These are phyloP conservation scores for Diplodia mutila DNA, from an alignment of 2,329 filamentous ascomycete species.

Conservation along the genomic window DNA sequence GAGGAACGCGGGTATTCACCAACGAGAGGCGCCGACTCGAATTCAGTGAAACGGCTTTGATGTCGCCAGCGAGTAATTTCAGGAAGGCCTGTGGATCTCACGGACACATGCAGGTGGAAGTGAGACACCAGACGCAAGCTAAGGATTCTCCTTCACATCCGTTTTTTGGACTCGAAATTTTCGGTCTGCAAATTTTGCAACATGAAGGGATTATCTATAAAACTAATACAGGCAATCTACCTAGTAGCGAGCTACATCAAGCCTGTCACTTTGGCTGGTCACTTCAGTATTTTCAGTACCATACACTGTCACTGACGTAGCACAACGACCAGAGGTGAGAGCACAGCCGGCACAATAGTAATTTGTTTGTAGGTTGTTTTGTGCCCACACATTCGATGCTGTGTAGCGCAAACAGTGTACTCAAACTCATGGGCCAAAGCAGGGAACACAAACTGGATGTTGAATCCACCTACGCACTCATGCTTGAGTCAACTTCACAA, in stretches of 20 bases:
- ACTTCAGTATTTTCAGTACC: background rate
- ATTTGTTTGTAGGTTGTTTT: background rate
- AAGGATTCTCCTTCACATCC: background rate
- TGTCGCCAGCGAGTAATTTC: background rate
- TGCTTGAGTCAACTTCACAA: background rate
- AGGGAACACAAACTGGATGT: background rate
- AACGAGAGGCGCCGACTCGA: background rate
- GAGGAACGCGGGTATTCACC: background rate
- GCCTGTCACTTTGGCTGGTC: background rate
- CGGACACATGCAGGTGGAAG: background rate
- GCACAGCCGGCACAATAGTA: background rate
- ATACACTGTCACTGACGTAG: background rate
- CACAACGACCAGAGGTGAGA: background rate
- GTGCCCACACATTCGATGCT: background rate
- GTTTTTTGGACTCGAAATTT: too few relatives aligned
- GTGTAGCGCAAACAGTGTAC: background rate
- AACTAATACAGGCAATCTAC: background rate
- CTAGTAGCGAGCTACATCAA: too few relatives aligned
- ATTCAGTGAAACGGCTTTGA: background rate
- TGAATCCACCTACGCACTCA: background rate
- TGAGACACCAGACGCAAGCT: background rate
- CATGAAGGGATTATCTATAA: background rate
- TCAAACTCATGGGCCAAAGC: background rate
- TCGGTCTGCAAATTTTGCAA: background rate
- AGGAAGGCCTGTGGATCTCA: background rate